phyloP scores from a whole-genome alignment of 192 early-diverging fungal species.

The Coemansia umbellata region DNA sequence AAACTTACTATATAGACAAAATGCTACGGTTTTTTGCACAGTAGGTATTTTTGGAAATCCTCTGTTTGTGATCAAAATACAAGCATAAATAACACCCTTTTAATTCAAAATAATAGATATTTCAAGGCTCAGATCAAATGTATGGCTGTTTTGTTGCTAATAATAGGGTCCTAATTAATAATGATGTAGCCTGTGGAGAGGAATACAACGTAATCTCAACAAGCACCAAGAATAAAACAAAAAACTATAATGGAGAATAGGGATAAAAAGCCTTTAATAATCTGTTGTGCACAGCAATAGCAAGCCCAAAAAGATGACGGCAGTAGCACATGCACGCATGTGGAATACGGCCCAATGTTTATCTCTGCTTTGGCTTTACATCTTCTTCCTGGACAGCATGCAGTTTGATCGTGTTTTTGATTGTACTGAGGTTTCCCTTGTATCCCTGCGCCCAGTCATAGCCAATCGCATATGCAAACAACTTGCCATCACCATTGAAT shows the following conservation, averaged over 20 bases:
- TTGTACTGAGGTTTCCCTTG: constrained; percentile 56
- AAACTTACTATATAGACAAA: no score
- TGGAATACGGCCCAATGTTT: constrained; percentile 10
- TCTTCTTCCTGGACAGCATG: constrained; percentile 76
- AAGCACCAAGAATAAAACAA: neutral
- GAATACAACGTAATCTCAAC: neutral
- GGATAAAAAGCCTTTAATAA: neutral
- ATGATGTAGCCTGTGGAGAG: no score
- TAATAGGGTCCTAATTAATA: no score
- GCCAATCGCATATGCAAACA: constrained; percentile 88
- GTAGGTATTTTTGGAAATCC: no score
- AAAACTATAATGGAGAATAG: no score
- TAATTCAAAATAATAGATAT: no score
- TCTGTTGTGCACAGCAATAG: neutral
- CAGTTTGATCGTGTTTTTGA: constrained; percentile 73
- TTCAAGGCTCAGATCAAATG: no score
- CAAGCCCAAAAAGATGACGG: no score
- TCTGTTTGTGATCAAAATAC: no score
- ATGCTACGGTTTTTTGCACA: no score
- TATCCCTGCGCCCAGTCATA: constrained; percentile 88
- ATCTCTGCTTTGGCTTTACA: constrained; percentile 67
- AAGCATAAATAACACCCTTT: no score
- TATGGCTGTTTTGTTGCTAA: no score
- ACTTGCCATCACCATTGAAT: constrained; percentile 77
- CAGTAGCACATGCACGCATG: neutral